Evolutionary conservation across 202 grass and related monocot genomes (phyloP), one percentile per base, ranked within the genome.

Genomic region (Schoenoplectus triqueter): DNA sequence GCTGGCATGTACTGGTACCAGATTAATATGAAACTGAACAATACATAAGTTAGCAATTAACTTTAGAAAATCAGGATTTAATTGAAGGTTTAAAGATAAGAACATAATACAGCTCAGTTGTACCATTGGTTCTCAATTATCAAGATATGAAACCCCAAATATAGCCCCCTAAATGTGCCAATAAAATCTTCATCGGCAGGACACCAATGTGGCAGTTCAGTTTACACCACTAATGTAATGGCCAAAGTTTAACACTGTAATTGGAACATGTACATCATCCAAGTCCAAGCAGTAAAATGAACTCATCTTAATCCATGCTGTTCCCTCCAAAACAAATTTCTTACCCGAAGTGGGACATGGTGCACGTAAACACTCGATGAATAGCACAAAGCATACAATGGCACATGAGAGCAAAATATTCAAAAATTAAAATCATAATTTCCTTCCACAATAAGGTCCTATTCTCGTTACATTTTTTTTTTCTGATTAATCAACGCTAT

Each of bases 251-350:
- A 74, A 2, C 9, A 74, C 8, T 74, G 49, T 74, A 52, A 74
- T 31, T 31, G n/a, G 1, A 52, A 74, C 18, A 74, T 74, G n/a
- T 21, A 18, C 2, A 22, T 52, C 50, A 52, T 20, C 20, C 8
- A 21, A 50, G n/a, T 31, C 31, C 17, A 51, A 47, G 47, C 7
- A 73, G 46, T 50, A 51, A 73, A 52, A 6, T 7, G 14, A 76
- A 55, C 20, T 48, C 55, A 55, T 55, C 19, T 55, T 18, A 73
- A 73, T 48, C 44, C 45, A 19, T 49, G n/a, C 17, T 10, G 4
- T 21, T 54, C 72, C 48, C 10, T 76, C 20, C 50, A 55, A 76
- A 76, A 55, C 49, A 76, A 56, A 13, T 54, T 54, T 49, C 51
- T 54, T 40, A 31, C 31, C 31, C 31, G 9, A 76, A 55, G 20